Evolutionary conservation across 116 monocot species (phyloP), one percentile per base, ranked within the genome.

Genomic region (Zostera marina): DNA sequence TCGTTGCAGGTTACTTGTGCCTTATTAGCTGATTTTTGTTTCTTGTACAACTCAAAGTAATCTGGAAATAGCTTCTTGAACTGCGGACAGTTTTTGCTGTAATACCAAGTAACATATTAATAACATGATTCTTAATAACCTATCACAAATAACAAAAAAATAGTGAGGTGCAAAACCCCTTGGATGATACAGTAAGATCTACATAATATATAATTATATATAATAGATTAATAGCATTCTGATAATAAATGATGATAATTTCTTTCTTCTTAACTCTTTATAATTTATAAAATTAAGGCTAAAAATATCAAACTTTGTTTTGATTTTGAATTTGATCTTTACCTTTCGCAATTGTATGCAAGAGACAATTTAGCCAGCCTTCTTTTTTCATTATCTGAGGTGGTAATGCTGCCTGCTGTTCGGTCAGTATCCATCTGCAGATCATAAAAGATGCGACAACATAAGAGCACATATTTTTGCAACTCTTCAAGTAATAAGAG

Each of bases 301-400:
- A 32, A 32, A 32, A 32, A 32, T 32, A 32, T 32, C 5, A 0
- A 32, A 5, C 32, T 32, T 32, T 1, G 32, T 32, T 32, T 5
- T 2, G 32, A 32, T 32, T 32, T 32, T 32, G 32, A 32, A 3
- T 32, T 32, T 32, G n/a, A n/a, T n/a, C n/a, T n/a, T n/a, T n/a
- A 96, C 96, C 84, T 89, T 56, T 89, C 88, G 70, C 89, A 96
- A 51, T 96, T 96, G 60, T 89, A 89, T 40, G 85, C 82, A 68
- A 96, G 96, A 60, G 96, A 96, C 46, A 60, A 66, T 67, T 74
- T 79, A 19, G 96, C 96, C 22, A 96, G 65, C 53, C 62, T 68
- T 52, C 70, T 64, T 63, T 89, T 96, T 65, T 96, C 96, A 52
- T 76, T 78, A 64, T 77, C 80, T 26, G 89, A 66, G 9, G 76